A percentile compares a stretch with the other conserved stretches of the same genome.
Conservation (phyloP, 2,329 filamentous ascomycete genomes). For the Monosporascus cannonballus region DNA sequence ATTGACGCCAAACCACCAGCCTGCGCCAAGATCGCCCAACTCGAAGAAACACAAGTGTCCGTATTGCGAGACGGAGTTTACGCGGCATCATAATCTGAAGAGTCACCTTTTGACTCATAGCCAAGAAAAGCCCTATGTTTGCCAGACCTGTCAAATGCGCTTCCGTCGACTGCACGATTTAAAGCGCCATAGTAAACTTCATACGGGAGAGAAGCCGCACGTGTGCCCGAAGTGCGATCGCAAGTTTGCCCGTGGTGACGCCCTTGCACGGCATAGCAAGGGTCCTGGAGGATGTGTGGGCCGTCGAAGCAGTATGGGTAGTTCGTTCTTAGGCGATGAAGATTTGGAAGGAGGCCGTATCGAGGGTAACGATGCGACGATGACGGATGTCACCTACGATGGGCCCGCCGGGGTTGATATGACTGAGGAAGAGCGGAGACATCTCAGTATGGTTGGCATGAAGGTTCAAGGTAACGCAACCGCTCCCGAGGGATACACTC, state of each 20-base stretch:
- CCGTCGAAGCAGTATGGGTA: slow-evolving; percentile 76
- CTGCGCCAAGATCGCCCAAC: slow-evolving; percentile 61
- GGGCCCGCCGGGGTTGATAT: slow-evolving; percentile 55
- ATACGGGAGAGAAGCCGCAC: slow-evolving; percentile 93
- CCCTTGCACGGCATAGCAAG: slow-evolving; percentile 89
- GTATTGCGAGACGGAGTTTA: slow-evolving; percentile 95
- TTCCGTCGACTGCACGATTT: slow-evolving; percentile 91
- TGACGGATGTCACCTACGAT: slow-evolving; percentile 52
- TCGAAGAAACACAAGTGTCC: slow-evolving; percentile 92
- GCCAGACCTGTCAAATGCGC: slow-evolving; percentile 84
- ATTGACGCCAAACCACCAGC: slow-evolving; percentile 40
- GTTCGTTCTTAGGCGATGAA: slow-evolving; percentile 68
- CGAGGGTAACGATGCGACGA: slow-evolving; percentile 48
- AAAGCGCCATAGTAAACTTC: slow-evolving; percentile 92
- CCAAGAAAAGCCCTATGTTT: slow-evolving; percentile 96
- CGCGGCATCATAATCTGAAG: slow-evolving; percentile 94
- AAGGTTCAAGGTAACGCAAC: slow-evolving; percentile 51
- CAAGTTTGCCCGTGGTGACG: slow-evolving; percentile 92
- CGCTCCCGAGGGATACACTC: slow-evolving; percentile 44
- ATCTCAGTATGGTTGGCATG: slow-evolving; percentile 68
- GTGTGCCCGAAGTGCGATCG: slow-evolving; percentile 92
- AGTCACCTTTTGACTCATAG: slow-evolving; percentile 96
- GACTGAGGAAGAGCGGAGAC: slow-evolving; percentile 52
- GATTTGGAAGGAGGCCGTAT: slow-evolving; percentile 52
- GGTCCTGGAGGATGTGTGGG: slow-evolving; percentile 93